Evolutionary conservation across 331 rosid genomes (phyloP), one percentile per base, ranked within the genome.

Genomic region (Arachis monticola): DNA sequence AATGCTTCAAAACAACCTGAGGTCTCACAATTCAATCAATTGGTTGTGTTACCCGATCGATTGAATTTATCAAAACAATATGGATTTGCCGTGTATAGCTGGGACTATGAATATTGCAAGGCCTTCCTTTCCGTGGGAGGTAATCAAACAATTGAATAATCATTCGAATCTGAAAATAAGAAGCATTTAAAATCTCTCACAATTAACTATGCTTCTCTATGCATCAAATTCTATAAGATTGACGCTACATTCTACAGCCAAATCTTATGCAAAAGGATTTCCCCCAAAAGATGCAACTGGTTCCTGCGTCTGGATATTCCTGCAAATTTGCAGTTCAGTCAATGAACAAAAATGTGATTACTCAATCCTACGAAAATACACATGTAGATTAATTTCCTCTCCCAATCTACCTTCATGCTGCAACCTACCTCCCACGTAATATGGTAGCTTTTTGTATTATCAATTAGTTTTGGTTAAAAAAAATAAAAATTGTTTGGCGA

Each of bases 241-340:
- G 38, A n/a, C 10, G 7, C 56, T 17, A 42, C 22, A 61, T 13
- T 52, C 10, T 62, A 73, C 82, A 41, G 17, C 41, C 7, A 13
- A 67, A 74, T 51, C 66, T 72, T 60, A 80, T 3, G 83, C 80
- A 61, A 80, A 67, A 8, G 83, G 83, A 68, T 80, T 80, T 12
- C 80, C 83, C 52, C 83, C 79, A 5, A 74, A 31, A 51, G 79
- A 60, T 60, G 79, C 76, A 67, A 74, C 83, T 5, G 79, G 79
- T 42, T 53, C 83, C 10, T 51, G 75, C 1, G 83, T 40, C 83
- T 72, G 83, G 31, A 72, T 46, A 8, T 65, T 79, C 83, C 83
- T 79, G 83, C 9, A 72, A 35, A 65, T 65, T 56, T 10, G 60
- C 78, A 79, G 44, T 41, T 72, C 70, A 47, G 74, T 74, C 32